phyloP scores from a whole-genome alignment of 2,329 filamentous ascomycete genomes.

The Plectosphaerella cucumerina region DNA sequence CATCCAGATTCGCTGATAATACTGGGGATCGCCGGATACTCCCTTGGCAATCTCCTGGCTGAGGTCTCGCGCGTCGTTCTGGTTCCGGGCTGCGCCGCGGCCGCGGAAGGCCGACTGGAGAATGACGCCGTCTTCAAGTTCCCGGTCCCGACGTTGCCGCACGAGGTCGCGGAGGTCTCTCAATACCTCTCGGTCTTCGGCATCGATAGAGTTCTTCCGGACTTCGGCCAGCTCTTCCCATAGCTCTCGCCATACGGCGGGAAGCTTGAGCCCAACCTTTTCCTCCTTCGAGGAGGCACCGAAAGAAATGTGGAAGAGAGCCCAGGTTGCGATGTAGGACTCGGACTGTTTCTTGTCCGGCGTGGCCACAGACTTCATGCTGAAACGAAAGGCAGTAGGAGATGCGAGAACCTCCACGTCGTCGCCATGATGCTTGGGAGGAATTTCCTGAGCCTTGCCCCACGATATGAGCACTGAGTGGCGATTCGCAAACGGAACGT shows the following conservation, averaged over 20 bases:
- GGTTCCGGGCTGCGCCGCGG: constrained; percentile 42
- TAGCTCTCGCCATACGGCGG: constrained; percentile 76
- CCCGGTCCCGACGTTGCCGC: constrained; percentile 63
- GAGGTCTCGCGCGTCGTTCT: constrained; percentile 46
- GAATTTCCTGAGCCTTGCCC: constrained; percentile 65
- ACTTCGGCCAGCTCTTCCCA: constrained; percentile 74
- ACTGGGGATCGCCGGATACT: constrained; percentile 33
- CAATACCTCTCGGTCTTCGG: constrained; percentile 64
- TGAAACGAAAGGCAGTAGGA: constrained; percentile 57
- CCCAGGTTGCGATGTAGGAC: constrained; percentile 75
- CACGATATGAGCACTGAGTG: constrained; percentile 73
- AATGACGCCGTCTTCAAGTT: constrained; percentile 70
- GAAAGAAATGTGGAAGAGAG: constrained; percentile 72
- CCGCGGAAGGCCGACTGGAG: constrained; percentile 71
- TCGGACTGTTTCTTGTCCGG: constrained; percentile 79
- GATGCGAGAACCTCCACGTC: constrained; percentile 38
- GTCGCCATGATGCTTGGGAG: constrained; percentile 29
- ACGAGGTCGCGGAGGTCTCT: constrained; percentile 66
- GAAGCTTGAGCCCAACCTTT: constrained; percentile 75
- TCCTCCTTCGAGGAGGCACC: constrained; percentile 77
- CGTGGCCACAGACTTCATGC: constrained; percentile 71
- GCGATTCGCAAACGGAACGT: constrained; percentile 69
- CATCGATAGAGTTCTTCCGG: constrained; percentile 67
- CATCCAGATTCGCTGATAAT: constrained; percentile 55
- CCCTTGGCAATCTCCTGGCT: constrained; percentile 37